Conservation (phyloP, 257 asterid genomes). For the Forsythia suspensa region DNA sequence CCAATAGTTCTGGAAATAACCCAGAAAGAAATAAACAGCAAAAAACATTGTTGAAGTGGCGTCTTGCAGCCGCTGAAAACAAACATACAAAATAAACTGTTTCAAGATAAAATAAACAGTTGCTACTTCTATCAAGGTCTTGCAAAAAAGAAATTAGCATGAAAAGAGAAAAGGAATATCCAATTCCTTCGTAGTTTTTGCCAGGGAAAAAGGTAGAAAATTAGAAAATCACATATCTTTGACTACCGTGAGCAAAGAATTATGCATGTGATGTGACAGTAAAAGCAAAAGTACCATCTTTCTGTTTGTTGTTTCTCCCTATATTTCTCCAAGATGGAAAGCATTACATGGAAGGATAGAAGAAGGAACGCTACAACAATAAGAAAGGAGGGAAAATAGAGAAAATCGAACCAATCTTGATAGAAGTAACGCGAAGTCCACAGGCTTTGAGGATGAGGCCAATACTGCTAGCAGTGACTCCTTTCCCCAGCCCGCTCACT, state of each 20-base stretch:
- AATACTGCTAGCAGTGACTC: slow-evolving; percentile 95
- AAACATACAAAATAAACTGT: not conserved
- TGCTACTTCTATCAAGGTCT: slow-evolving; percentile 1
- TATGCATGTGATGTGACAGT: not conserved
- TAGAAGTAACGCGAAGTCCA: slow-evolving; percentile 87
- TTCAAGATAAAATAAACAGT: not conserved
- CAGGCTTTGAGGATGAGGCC: slow-evolving; percentile 89
- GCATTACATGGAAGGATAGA: slow-evolving; percentile 13
- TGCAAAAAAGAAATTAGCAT: not conserved
- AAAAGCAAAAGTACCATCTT: not conserved
- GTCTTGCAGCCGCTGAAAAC: not conserved
- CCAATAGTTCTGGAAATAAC: not conserved
- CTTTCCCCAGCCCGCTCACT: slow-evolving; percentile 97
- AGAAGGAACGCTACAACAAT: not conserved
- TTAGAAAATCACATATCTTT: not conserved
- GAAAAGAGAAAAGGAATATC: not conserved
- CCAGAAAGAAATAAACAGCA: not conserved
- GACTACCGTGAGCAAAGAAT: too few species aligned
- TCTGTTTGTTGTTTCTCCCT: not conserved
- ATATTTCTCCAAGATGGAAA: not conserved
- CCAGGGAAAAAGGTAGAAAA: not conserved
- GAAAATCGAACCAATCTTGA: slow-evolving; percentile 68
- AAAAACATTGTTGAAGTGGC: too few species aligned
- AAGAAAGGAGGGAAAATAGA: not conserved
- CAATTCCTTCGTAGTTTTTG: not conserved